Evolutionary conservation across 805 yeast species (phyloP), one percentile per base, ranked within the genome.

Genomic region (Candida tibetensis): DNA sequence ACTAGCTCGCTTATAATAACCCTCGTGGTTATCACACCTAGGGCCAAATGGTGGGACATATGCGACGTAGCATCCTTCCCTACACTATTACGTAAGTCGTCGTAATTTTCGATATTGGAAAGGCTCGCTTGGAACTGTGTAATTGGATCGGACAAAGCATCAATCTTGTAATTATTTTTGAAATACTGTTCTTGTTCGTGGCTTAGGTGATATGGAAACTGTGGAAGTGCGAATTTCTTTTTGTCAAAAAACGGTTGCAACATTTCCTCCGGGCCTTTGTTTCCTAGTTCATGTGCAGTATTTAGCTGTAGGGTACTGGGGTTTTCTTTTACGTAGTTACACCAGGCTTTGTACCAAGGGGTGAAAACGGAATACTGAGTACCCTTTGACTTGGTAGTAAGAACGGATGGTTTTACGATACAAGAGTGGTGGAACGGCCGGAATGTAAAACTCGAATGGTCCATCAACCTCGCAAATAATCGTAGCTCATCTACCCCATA

Each of bases 401-500:
- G 48, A 18, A 43, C 45, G 2, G 69, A 70, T 0, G 76, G 76
- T 13, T 48, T 52, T n/a, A 70, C 67, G 7, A 69, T 59, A 37
- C 74, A 67, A 10, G 62, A 54, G 49, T 71, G 72, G 44, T 71
- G 73, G 18, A 46, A 44, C 1, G 68, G 53, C 3, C 46, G 35
- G 42, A 62, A 55, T 5, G 44, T 44, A 4, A 59, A 41, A 4
- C 21, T 19, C 23, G 55, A 44, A 1, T 26, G 17, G 7, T 44
- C 40, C 18, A 49, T 29, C 30, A 61, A 49, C 1, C 39, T 34
- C 10, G 49, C 44, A 28, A 56, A 55, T 16, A 65, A 49, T 14
- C 66, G 52, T 32, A 71, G 44, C 47, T 72, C 77, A 47, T 72
- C 76, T 13, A 67, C 66, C 51, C 70, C 77, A 43, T 70, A 71